Conservation (phyloP, 495 filamentous ascomycete genomes). For the Annulohypoxylon nitens region DNA sequence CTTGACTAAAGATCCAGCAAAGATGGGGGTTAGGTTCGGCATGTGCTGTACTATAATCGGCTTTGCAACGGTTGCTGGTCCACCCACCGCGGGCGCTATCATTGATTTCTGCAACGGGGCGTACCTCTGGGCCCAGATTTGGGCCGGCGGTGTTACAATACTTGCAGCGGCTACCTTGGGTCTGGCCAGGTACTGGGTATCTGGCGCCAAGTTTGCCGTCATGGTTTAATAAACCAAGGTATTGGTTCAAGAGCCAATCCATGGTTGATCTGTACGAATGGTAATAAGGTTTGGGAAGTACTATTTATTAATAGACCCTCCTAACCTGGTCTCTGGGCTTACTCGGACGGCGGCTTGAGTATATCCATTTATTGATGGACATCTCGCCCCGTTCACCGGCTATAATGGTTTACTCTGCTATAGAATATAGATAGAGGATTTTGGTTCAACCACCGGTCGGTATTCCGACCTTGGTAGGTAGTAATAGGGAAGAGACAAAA, state of each 20-base stretch:
- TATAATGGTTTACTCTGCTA: slow-evolving; percentile 24
- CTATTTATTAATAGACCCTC: slow-evolving; percentile 7
- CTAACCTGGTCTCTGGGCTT: background rate
- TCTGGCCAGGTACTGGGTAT: slow-evolving; percentile 35
- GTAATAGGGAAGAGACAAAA: slow-evolving; percentile 8
- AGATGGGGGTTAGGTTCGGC: slow-evolving; percentile 61
- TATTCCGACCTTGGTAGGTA: slow-evolving; percentile 23
- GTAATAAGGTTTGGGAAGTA: slow-evolving; percentile 5
- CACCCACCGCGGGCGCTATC: slow-evolving; percentile 60
- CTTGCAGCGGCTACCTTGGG: slow-evolving; percentile 35
- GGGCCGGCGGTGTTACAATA: slow-evolving; percentile 56
- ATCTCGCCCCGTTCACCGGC: slow-evolving; percentile 5
- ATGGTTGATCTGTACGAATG: slow-evolving; percentile 24
- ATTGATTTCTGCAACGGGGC: slow-evolving; percentile 54
- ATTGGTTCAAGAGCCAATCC: background rate
- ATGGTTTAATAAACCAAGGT: slow-evolving; percentile 31
- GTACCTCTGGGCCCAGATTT: slow-evolving; percentile 59
- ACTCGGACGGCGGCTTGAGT: background rate
- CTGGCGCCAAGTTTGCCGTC: slow-evolving; percentile 29
- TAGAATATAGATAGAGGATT: slow-evolving; percentile 27
- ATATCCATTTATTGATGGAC: background rate
- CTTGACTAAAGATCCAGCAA: slow-evolving; percentile 55
- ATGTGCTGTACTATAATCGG: slow-evolving; percentile 59
- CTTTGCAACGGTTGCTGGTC: slow-evolving; percentile 59
- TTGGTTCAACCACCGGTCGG: slow-evolving; percentile 13